Conservation (phyloP, 768 basidiomycete genomes). For the Symmetrospora coprosmae region DNA sequence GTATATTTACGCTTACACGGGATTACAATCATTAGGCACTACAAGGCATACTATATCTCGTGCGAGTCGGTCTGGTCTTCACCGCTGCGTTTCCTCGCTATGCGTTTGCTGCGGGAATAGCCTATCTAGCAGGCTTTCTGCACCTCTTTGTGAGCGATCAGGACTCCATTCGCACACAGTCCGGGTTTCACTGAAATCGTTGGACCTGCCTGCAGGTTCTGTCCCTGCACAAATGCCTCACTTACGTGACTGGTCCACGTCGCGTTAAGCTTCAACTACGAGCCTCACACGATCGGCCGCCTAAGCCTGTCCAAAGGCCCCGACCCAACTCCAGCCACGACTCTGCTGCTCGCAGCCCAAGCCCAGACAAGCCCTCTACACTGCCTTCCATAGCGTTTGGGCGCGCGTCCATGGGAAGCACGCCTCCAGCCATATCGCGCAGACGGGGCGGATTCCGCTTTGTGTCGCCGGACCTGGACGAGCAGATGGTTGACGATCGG, state of each 20-base stretch:
- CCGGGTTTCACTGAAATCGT: neutral
- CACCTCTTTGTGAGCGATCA: no score
- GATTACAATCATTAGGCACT: neutral
- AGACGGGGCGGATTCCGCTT: no score
- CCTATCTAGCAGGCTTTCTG: neutral
- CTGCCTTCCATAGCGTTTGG: neutral
- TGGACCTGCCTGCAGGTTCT: neutral
- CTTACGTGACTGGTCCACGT: neutral
- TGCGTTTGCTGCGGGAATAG: neutral
- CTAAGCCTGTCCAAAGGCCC: no score
- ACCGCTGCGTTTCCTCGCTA: neutral
- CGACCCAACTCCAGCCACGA: no score
- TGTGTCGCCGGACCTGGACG: neutral
- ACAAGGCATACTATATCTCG: neutral
- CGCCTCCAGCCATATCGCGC: neutral
- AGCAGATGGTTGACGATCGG: slow-evolving; percentile 4
- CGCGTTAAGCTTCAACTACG: neutral
- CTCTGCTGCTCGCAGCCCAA: no score
- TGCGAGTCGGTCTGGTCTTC: neutral
- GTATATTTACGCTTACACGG: neutral
- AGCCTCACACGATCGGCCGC: no score
- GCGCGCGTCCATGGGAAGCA: neutral
- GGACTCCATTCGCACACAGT: no score
- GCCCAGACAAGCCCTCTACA: neutral
- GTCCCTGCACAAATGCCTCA: neutral